Base-by-base conservation (phyloP, 305 asterid genomes). In the Lippia alba region DNA sequence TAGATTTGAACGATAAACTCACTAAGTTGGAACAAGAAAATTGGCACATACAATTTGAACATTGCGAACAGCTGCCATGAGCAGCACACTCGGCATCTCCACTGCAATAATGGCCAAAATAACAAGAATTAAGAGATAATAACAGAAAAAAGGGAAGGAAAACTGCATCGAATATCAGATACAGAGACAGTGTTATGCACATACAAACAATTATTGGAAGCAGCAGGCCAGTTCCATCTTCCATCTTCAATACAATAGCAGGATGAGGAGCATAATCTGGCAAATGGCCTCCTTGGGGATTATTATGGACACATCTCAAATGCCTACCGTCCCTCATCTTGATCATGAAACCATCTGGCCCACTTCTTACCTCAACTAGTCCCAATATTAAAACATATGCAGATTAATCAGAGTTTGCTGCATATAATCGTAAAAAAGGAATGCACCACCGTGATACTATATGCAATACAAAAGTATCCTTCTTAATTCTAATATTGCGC, bases 1-100 rank as follows among this genome's bases (percentile, higher is more conserved):
- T 33, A 33, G 24, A 33, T 34, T 34, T 9, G 36, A 24, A 48
- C n/a, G 19, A 14, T 6, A 51, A 16, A 12, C 30, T 24, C 30
- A 3, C 30, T 48, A 56, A 64, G 45, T 39, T 17, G 54, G 61
- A 10, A 58, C 12, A 5, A 51, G 32, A 14, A 68, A 72, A 68
- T 24, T 6, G 12, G 16, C 92, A 36, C 41, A 4, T 81, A 91
- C 99, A 79, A 94, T 87, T 85, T 81, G 97, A 78, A 90, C 91
- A 76, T 91, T 87, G 57, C 96, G 94, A 10, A 94, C 51, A 66
- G 98, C 98, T 33, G 96, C 96, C 99, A 94, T 94, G 62, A 94
- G 96, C 64, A 94, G 76, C 76, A 83, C 91, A 78, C 96, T 91
- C 3, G 95, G 96, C 98, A 94, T 91, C 91, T 94, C 98, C 97